Conservation (phyloP, 441 rosid species). For the Corymbia calophylla region DNA sequence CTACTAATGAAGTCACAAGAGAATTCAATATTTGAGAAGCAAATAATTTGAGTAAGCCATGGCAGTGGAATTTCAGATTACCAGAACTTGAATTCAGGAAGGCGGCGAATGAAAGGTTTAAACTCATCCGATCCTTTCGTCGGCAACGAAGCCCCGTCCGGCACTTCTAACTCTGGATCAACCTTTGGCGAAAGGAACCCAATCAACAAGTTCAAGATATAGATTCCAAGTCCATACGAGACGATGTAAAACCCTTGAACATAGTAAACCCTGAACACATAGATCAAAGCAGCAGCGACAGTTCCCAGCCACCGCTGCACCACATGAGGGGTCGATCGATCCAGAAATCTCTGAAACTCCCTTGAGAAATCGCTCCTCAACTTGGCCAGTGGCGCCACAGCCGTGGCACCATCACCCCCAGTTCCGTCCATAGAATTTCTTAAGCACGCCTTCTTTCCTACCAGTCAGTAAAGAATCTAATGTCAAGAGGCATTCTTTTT, state of each 20-base stretch:
- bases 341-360: not conserved
- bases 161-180: not conserved
- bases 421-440: not conserved
- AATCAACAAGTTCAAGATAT: not conserved
- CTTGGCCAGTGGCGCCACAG: not conserved
- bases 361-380: not conserved
- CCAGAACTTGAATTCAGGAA: slow-evolving; percentile 4
- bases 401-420: not conserved
- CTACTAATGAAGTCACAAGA: not conserved
- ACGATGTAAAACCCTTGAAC: not conserved
- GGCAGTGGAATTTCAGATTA: not conserved
- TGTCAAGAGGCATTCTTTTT: not conserved
- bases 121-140: not conserved
- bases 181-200: not conserved
- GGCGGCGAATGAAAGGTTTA: slow-evolving; percentile 1
- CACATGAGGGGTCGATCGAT: not conserved
- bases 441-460: not conserved
- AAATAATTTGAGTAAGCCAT: not conserved
- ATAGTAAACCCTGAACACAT: not conserved
- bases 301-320: slow-evolving; percentile 1
- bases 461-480: not conserved
- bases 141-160: not conserved
- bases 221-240: not conserved
- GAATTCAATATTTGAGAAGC: not conserved
- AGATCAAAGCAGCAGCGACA: not conserved